Evolutionary conservation across 2,329 filamentous ascomycete genomes (phyloP).

Genomic region (Xylaria sp.): DNA sequence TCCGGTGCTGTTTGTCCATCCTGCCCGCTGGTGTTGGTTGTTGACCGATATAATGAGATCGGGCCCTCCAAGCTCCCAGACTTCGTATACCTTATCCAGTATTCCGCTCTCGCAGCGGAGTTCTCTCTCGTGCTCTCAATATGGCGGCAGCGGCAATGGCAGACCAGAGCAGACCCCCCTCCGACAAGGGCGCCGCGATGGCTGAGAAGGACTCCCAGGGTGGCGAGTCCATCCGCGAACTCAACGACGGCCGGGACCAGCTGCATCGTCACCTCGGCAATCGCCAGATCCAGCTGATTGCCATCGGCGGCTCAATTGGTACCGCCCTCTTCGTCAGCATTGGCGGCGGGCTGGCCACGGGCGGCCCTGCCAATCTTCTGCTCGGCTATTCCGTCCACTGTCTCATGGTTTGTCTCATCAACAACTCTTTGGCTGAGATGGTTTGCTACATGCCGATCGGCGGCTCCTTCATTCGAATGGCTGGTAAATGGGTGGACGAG

Average conservation of each 20-base stretch:
- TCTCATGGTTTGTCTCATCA: slow-evolving; percentile 67
- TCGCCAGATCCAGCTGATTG: slow-evolving; percentile 67
- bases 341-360: slow-evolving; percentile 63
- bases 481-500: slow-evolving; percentile 74
- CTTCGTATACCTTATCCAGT: slow-evolving; percentile 42
- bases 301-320: slow-evolving; percentile 68
- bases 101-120: slow-evolving; percentile 49
- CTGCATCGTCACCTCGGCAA: slow-evolving; percentile 57
- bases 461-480: slow-evolving; percentile 72
- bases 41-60: slow-evolving; percentile 42
- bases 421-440: slow-evolving; percentile 75
- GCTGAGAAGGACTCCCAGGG: slow-evolving; percentile 42
- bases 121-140: slow-evolving; percentile 45
- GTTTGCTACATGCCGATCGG: slow-evolving; percentile 69
- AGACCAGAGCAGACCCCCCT: slow-evolving; percentile 29
- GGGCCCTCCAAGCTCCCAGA: slow-evolving; percentile 38
- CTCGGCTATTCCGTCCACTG: slow-evolving; percentile 68
- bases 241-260: slow-evolving; percentile 43
- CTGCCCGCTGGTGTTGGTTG: not conserved
- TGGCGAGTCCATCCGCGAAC: slow-evolving; percentile 39
- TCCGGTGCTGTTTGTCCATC: not conserved
- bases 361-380: slow-evolving; percentile 64
- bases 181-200: slow-evolving; percentile 5
- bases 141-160: slow-evolving; percentile 46
- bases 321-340: slow-evolving; percentile 72